Percentiles rank a stretch among this genome's conserved stretches.
These are phyloP conservation scores for Dactylonectria macrodidyma DNA, from an alignment of 2,329 filamentous ascomycete species.

Conservation along the genomic window DNA sequence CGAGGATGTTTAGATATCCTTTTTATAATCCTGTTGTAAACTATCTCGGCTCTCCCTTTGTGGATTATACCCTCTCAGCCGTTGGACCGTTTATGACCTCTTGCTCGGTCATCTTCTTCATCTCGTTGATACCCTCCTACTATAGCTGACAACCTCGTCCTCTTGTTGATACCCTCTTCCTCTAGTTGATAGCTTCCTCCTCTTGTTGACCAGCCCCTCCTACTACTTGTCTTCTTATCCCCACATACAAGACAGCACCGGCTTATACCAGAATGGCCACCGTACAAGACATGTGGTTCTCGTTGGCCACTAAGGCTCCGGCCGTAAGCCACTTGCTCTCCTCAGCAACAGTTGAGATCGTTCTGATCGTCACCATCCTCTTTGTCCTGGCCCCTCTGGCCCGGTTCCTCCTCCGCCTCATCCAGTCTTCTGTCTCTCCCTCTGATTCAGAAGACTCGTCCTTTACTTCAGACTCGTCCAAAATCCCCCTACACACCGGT, in stretches of 20 bases:
- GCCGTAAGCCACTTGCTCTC: conserved; percentile 22
- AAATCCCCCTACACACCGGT: conserved; percentile 22
- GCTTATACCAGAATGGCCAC: conserved; percentile 16
- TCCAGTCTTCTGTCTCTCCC: conserved; percentile 15
- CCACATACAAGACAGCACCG: neutral
- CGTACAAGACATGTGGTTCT: conserved; percentile 15
- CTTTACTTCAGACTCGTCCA: conserved; percentile 13
- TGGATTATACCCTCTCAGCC: conserved; percentile 12
- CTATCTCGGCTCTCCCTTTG: neutral
- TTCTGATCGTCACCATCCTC: conserved; percentile 28
- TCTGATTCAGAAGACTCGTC: conserved; percentile 9
- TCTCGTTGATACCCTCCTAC: neutral
- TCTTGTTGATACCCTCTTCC: too few relatives aligned
- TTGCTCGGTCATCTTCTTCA: neutral
- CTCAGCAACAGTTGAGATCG: conserved; percentile 24
- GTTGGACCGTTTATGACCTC: neutral
- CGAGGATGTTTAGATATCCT: conserved; percentile 16
- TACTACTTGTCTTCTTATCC: neutral
- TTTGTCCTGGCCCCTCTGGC: conserved; percentile 30
- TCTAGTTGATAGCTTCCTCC: too few relatives aligned
- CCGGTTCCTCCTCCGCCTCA: conserved; percentile 5
- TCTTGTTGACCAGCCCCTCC: neutral
- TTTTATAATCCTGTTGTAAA: conserved; percentile 14
- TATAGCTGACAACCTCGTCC: too few relatives aligned
- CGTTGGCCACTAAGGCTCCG: conserved; percentile 17